Evolutionary conservation across 176 grass and related monocot genomes (phyloP).

Genomic region (Saccharum officinarum): DNA sequence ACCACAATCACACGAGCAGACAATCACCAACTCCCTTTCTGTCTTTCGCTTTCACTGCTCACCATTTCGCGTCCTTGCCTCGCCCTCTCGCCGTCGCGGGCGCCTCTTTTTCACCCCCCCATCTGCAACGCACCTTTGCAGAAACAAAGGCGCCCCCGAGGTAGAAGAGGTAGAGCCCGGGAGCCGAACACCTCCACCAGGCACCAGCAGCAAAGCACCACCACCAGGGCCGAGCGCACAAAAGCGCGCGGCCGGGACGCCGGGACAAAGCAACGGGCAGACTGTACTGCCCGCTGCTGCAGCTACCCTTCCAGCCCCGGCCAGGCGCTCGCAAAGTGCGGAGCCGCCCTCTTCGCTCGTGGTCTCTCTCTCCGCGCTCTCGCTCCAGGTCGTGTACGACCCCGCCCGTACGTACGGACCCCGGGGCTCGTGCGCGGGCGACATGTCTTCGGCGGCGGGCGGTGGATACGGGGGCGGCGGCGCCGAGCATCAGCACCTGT

Average conservation of each 20-base stretch:
- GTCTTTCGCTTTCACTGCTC: conserved; percentile 82
- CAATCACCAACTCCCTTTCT: conserved; percentile 52
- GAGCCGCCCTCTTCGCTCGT: not conserved
- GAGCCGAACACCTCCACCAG: not conserved
- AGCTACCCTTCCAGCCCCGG: not conserved
- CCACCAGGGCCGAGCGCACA: conserved; percentile 29
- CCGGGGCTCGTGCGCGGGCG: not conserved
- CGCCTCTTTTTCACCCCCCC: conserved; percentile 22
- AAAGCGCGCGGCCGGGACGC: conserved; percentile 33
- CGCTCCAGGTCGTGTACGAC: conserved; percentile 33
- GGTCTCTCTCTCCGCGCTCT: not conserved
- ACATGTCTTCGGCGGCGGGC: conserved; percentile 72
- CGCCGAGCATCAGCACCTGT: conserved; percentile 37
- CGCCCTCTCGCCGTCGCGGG: not conserved
- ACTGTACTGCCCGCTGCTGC: conserved; percentile 6
- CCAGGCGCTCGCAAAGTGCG: conserved; percentile 36
- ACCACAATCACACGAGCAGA: conserved; percentile 36
- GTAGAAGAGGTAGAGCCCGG: conserved; percentile 22
- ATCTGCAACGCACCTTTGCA: conserved; percentile 48
- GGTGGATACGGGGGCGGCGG: conserved; percentile 51
- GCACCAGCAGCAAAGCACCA: conserved; percentile 28
- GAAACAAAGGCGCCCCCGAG: conserved; percentile 60
- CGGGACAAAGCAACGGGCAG: conserved; percentile 25
- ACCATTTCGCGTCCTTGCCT: conserved; percentile 54
- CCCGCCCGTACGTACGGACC: not conserved